Percentiles rank a stretch among this genome's conserved stretches.
These are phyloP conservation scores for Vigna unguiculata DNA, from an alignment of 306 rosid species.

Conservation along the genomic window DNA sequence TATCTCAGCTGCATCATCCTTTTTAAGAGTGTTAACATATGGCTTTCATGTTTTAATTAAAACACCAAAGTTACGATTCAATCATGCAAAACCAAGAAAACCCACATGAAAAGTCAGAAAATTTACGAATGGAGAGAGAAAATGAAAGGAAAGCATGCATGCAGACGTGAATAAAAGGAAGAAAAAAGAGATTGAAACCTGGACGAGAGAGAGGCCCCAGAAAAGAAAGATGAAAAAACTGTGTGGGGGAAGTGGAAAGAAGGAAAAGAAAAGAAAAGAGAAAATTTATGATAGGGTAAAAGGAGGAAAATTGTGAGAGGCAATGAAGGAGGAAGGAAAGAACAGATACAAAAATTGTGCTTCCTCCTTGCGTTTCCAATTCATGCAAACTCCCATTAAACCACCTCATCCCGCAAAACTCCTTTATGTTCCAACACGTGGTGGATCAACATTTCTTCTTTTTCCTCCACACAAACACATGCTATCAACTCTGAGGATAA, in stretches of 20 bases:
- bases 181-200: not conserved
- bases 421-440: slow-evolving; percentile 34
- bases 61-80: not conserved
- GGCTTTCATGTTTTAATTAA: not conserved
- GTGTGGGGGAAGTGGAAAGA: no score
- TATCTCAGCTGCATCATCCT: no score
- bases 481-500: not conserved
- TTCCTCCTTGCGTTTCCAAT: slow-evolving; percentile 40
- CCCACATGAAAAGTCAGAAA: not conserved
- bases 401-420: not conserved
- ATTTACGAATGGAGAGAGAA: not conserved
- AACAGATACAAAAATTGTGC: not conserved
- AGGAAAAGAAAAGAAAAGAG: not conserved
- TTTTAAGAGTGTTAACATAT: no score
- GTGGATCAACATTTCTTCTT: slow-evolving; percentile 5
- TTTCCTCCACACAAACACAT: slow-evolving; percentile 17
- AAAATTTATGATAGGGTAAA: not conserved
- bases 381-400: slow-evolving; percentile 36
- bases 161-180: not conserved
- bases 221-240: not conserved
- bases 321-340: slow-evolving; percentile 44
- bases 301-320: not conserved
- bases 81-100: not conserved
- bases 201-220: not conserved
- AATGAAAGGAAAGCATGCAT: not conserved